Conservation (phyloP, 78 protist species). For the Dictyostelium brefeldianum region DNA sequence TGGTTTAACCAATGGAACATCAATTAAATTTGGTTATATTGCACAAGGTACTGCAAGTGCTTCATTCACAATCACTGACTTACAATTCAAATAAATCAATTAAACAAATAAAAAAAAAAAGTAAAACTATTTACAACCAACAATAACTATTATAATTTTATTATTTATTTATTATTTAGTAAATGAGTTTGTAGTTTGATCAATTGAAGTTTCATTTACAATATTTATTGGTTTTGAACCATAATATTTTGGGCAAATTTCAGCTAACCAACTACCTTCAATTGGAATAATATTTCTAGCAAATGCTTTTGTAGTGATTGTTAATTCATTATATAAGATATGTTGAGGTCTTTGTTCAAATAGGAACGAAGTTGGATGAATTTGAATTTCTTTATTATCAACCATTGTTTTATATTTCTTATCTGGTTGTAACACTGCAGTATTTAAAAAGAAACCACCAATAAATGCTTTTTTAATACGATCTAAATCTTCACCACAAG, state of each 20-base stretch:
- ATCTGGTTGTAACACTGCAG: conserved; percentile 78
- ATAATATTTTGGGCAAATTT: conserved; percentile 67
- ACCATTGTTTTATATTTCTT: conserved; percentile 75
- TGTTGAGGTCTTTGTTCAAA: conserved; percentile 61
- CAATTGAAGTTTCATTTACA: too few species aligned
- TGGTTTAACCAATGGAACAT: background rate
- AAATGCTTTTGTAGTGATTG: conserved; percentile 75
- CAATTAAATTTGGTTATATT: background rate
- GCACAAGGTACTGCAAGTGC: background rate
- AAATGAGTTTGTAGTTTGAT: too few species aligned
- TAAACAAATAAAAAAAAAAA: too few species aligned
- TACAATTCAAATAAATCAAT: too few species aligned
- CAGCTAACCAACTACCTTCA: conserved; percentile 68
- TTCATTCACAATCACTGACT: background rate
- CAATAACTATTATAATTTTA: too few species aligned
- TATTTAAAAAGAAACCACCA: conserved; percentile 84
- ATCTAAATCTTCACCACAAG: conserved; percentile 69
- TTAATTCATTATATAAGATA: conserved; percentile 78
- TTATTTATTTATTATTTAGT: too few species aligned
- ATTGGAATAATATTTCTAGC: conserved; percentile 60
- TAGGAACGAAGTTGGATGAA: conserved; percentile 83
- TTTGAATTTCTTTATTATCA: conserved; percentile 69
- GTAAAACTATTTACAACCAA: too few species aligned
- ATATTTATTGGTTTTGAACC: background rate
- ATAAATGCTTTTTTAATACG: conserved; percentile 68